phyloP scores from a whole-genome alignment of 495 filamentous ascomycete species.

The Collariella sp. region DNA sequence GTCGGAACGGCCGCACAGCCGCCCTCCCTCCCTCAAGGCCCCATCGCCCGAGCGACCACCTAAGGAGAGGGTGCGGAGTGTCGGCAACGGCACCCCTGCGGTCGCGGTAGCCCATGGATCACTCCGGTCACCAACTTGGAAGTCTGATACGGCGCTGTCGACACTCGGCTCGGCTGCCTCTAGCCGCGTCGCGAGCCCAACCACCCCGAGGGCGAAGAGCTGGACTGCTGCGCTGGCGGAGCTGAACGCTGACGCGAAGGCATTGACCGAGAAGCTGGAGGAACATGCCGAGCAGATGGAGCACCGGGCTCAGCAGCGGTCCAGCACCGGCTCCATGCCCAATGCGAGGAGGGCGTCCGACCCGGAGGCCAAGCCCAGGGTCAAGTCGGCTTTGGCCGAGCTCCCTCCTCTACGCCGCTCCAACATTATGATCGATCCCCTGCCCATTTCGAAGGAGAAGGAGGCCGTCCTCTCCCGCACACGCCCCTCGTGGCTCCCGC shows the following conservation, averaged over 20 bases:
- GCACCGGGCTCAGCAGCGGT: constrained; percentile 30
- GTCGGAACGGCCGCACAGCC: constrained; percentile 51
- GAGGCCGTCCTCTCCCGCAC: constrained; percentile 85
- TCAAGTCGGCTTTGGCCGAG: constrained; percentile 49
- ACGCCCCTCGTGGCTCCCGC: constrained; percentile 88
- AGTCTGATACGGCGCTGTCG: constrained; percentile 27
- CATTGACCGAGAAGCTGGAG: constrained; percentile 82
- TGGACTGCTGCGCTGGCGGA: constrained; percentile 75
- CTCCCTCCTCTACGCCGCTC: constrained; percentile 77
- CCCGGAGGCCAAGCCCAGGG: constrained; percentile 48
- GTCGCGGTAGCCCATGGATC: constrained; percentile 41
- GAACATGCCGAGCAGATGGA: constrained; percentile 65
- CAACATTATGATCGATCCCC: constrained; percentile 91
- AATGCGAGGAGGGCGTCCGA: constrained; percentile 30
- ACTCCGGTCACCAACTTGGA: constrained; percentile 41
- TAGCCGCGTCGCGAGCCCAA: constrained; percentile 23
- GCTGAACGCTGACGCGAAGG: constrained; percentile 78
- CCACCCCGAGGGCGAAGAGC: constrained; percentile 62
- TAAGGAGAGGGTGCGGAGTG: constrained; percentile 42
- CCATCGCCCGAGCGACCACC: constrained; percentile 49
- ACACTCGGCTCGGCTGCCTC: constrained; percentile 17
- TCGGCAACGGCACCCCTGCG: constrained; percentile 48
- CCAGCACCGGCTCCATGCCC: constrained; percentile 29
- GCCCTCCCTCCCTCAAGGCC: constrained; percentile 37
- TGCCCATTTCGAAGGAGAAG: constrained; percentile 95